These are phyloP conservation scores for Chrysopogon serrulatus DNA, from an alignment of 176 grass and related monocot species.

Conservation along the genomic window DNA sequence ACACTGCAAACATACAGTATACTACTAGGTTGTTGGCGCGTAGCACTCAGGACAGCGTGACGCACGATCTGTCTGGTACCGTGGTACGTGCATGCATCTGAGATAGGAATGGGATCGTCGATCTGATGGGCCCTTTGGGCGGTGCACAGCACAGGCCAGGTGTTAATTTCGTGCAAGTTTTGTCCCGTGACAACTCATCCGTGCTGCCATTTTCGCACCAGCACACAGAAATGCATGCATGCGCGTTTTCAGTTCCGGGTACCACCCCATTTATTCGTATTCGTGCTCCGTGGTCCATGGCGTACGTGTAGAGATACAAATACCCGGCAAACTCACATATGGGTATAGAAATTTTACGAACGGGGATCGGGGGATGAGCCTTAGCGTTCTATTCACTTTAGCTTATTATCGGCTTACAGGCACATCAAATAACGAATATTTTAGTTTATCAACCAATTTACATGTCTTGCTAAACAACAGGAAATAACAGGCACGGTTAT, in stretches of 20 bases:
- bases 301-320: no score
- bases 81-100: background rate
- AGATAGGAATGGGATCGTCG: background rate
- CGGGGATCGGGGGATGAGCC: no score
- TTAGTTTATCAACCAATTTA: no score
- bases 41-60: slow-evolving; percentile 10
- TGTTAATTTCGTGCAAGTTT: slow-evolving; percentile 18
- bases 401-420: no score
- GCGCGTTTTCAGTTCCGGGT: background rate
- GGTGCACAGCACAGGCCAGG: background rate
- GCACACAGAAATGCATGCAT: background rate
- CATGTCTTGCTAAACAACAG: no score
- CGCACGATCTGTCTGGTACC: background rate
- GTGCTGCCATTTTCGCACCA: slow-evolving; percentile 2
- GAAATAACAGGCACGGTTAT: no score
- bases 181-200: slow-evolving; percentile 16
- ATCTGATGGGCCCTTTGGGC: no score
- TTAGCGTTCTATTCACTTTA: no score
- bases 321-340: no score
- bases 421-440: no score
- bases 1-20: background rate
- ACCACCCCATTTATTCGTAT: no score
- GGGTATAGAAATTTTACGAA: no score
- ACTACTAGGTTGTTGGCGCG: slow-evolving; percentile 11
- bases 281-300: background rate